These are phyloP conservation scores for Phylloporus gajari DNA, from an alignment of 1,284 basidiomycete species.

Conservation along the genomic window DNA sequence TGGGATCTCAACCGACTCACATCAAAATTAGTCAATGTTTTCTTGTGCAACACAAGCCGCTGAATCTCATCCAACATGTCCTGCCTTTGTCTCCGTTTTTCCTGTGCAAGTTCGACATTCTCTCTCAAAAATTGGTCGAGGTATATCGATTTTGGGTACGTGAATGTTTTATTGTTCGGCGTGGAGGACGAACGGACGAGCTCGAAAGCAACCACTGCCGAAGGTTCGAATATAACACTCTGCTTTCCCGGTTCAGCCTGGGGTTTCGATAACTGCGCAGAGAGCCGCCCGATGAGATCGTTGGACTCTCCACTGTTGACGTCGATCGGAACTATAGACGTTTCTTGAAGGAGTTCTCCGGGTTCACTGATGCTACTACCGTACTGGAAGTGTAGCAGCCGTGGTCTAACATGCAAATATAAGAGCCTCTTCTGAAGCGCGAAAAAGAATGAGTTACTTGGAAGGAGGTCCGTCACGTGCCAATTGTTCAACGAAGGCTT, in stretches of 20 bases:
- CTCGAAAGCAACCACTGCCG: slow-evolving; percentile 71
- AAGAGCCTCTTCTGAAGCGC: neutral
- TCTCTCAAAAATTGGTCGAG: slow-evolving; percentile 75
- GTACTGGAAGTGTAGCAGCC: slow-evolving; percentile 56
- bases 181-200: slow-evolving; percentile 47
- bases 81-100: slow-evolving; percentile 57
- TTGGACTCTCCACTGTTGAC: slow-evolving; percentile 53
- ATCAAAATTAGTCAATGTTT: slow-evolving; percentile 61
- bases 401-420: slow-evolving; percentile 31
- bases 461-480: slow-evolving; percentile 32
- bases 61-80: slow-evolving; percentile 60
- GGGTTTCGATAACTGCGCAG: slow-evolving; percentile 55
- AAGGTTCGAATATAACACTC: slow-evolving; percentile 68
- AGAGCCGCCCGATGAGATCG: slow-evolving; percentile 69
- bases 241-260: slow-evolving; percentile 44
- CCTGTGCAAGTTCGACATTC: slow-evolving; percentile 62
- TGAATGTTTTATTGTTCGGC: slow-evolving; percentile 55
- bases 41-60: slow-evolving; percentile 56
- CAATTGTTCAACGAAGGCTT: slow-evolving; percentile 43
- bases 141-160: slow-evolving; percentile 71
- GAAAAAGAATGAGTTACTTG: slow-evolving; percentile 37
- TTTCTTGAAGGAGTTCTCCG: slow-evolving; percentile 45
- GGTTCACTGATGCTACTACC: slow-evolving; percentile 48
- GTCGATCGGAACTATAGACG: slow-evolving; percentile 54
- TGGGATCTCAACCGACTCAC: slow-evolving; percentile 50